Evolutionary conservation across 1,139 yeast genomes (phyloP), one percentile per base, ranked within the genome.

Genomic region (Geotrichum phurueaensis): DNA sequence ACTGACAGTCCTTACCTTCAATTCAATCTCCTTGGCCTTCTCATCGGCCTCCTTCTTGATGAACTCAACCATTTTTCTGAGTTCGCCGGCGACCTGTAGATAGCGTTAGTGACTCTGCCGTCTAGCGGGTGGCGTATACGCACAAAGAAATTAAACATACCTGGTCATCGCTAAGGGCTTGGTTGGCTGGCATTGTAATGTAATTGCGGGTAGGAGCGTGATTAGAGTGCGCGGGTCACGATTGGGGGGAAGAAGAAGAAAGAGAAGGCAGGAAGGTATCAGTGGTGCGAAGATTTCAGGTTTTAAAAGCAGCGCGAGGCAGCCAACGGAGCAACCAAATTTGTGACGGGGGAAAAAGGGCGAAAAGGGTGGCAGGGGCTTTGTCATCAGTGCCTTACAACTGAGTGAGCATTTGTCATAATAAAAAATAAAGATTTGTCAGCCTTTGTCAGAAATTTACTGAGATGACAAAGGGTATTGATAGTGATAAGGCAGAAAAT

Each of bases 11-110:
- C 73, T 27, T 62, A 75, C 78, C 81, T 94, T 95, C 72, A 94
- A 81, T 75, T 82, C 86, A 72, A 95, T 91, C 76, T 95, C 99
- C 76, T 89, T 89, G 66, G 99, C 97, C 80, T 95, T 95, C 77
- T 95, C 99, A 71, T 92, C 96, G 48, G 99, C 99, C 79, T 95
- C 99, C 83, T 92, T 92, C 79, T 87, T 89, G 81, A 95, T 95
- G 85, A 94, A 95, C 75, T 96, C 94, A 75, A 94, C 96, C 97
- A 95, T 94, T 81, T 94, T 94, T 76, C 87, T 86, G 77, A 94
- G 90, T 80, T 94, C 99, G 69, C 91, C 89, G 73, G 87, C 91
- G 70, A 39, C 47, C 47, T 39, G 47, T 39, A 15, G 47, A 39
- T 39, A 39, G 18, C 47, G 20, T 39, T 39, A 39, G 47, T 39